phyloP scores from a whole-genome alignment of 2,329 filamentous ascomycete genomes.

The Herpotrichia juniperi region DNA sequence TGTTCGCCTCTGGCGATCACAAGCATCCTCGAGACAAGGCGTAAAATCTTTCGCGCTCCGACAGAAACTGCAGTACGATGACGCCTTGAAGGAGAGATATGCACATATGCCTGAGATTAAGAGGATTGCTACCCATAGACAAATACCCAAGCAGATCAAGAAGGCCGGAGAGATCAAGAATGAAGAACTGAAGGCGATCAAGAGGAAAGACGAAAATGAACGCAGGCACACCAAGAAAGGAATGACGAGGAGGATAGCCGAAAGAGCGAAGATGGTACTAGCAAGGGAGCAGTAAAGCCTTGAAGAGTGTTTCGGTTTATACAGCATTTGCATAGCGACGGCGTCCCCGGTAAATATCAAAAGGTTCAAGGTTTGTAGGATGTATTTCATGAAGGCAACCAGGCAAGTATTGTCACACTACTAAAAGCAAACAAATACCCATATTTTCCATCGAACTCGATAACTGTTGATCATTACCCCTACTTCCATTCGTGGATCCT shows the following conservation, averaged over 20 bases:
- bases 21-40: slow-evolving; percentile 81
- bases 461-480: neutral
- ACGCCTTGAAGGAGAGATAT: slow-evolving; percentile 81
- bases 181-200: slow-evolving; percentile 85
- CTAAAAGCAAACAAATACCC: neutral
- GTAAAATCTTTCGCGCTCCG: slow-evolving; percentile 85
- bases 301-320: neutral
- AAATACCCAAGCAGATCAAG: slow-evolving; percentile 91
- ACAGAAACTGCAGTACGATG: slow-evolving; percentile 85
- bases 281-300: slow-evolving; percentile 62
- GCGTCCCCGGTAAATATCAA: neutral
- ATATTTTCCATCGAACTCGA: neutral
- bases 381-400: neutral
- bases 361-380: neutral
- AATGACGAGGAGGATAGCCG: slow-evolving; percentile 72
- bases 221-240: slow-evolving; percentile 88
- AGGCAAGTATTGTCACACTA: neutral
- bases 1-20: slow-evolving; percentile 84
- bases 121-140: slow-evolving; percentile 87
- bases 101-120: slow-evolving; percentile 95
- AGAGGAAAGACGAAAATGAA: slow-evolving; percentile 92
- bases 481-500: too few species aligned
- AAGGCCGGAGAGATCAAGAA: slow-evolving; percentile 95
- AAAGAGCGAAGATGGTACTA: slow-evolving; percentile 93
- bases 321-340: slow-evolving; percentile 1